Conservation (phyloP, 352 stramenopile species). For the Pythium vanterpoolii region DNA sequence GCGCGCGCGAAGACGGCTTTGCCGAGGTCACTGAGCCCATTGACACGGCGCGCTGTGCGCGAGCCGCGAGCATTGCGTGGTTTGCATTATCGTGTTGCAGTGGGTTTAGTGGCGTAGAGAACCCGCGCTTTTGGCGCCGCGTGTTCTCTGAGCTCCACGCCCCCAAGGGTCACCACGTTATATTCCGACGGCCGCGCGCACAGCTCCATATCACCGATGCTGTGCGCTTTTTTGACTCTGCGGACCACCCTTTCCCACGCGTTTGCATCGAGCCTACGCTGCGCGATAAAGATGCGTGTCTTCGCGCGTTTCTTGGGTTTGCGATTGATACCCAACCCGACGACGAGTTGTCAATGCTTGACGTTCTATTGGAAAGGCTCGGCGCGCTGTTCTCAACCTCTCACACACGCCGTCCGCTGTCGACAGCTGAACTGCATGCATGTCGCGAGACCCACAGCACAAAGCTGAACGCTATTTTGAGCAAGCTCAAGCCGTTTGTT, state of each 20-base stretch:
- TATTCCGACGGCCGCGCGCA: neutral
- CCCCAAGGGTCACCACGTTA: neutral
- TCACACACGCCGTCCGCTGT: neutral
- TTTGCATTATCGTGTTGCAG: neutral
- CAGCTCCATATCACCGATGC: neutral
- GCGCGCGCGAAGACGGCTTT: neutral
- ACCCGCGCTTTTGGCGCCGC: slow-evolving; percentile 12
- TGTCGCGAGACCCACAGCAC: neutral
- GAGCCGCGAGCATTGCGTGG: slow-evolving; percentile 9
- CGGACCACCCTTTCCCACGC: neutral
- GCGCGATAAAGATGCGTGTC: neutral
- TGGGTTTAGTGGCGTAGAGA: slow-evolving; percentile 2
- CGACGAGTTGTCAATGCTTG: neutral
- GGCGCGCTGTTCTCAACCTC: neutral
- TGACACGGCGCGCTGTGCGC: neutral
- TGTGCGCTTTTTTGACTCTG: neutral
- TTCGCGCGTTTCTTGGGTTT: neutral
- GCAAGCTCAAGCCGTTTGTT: neutral
- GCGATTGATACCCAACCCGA: neutral
- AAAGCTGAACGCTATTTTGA: neutral
- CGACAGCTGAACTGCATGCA: neutral
- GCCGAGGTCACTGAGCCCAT: neutral
- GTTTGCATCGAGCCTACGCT: neutral
- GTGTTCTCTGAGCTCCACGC: slow-evolving; percentile 2
- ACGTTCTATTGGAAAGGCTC: neutral